phyloP scores from a whole-genome alignment of 768 basidiomycete genomes.

The Lentinula sp. region DNA sequence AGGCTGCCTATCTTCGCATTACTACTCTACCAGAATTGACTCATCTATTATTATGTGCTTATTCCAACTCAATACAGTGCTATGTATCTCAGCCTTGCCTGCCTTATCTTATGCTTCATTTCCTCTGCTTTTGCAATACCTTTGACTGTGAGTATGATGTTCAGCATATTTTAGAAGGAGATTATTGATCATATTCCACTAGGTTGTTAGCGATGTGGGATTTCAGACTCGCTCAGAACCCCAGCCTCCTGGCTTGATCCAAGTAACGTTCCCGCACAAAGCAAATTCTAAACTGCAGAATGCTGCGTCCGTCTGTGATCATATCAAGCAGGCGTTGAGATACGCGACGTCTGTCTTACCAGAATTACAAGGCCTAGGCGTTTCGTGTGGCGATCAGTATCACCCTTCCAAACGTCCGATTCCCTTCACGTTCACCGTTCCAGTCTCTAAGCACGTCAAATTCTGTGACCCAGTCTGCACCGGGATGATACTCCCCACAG shows the following conservation, averaged over 20 bases:
- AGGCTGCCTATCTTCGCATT: too few relatives aligned
- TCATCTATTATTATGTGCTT: too few relatives aligned
- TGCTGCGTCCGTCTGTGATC: too few relatives aligned
- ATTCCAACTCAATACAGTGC: too few relatives aligned
- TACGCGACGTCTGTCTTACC: not conserved
- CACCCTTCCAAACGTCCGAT: not conserved
- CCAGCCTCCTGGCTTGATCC: not conserved
- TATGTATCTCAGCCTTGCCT: not conserved
- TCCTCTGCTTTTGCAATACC: not conserved
- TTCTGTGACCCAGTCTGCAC: not conserved
- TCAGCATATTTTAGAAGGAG: not conserved
- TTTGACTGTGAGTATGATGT: not conserved
- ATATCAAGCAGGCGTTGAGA: too few relatives aligned
- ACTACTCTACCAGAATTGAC: too few relatives aligned
- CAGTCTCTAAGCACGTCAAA: not conserved
- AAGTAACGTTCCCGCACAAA: not conserved
- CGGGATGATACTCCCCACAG: not conserved
- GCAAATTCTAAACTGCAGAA: not conserved
- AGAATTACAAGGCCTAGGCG: not conserved
- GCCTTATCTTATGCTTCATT: not conserved
- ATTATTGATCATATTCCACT: not conserved
- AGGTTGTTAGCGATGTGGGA: not conserved
- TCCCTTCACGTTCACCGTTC: not conserved
- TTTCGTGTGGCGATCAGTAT: not conserved
- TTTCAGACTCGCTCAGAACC: not conserved